Base-by-base conservation (phyloP, 257 asterid species). In the Penstemon eatonii region DNA sequence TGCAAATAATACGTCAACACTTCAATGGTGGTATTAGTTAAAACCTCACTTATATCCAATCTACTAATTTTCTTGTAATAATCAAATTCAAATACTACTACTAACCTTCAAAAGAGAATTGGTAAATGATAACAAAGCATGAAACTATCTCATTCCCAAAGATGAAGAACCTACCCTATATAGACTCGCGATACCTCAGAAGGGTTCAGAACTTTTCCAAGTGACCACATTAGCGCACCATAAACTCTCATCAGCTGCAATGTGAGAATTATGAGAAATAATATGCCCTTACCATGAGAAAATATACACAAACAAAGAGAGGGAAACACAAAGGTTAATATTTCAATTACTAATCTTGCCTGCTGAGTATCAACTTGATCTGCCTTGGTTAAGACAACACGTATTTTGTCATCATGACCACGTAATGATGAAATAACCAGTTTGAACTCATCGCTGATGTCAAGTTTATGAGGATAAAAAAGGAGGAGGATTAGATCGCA, bases 181-280 rank as follows among this genome's bases (percentile, higher is more conserved):
- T 93, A 93, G 60, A 93, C 99, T 33, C 99, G 96, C 51, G 84
- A 69, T 38, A 93, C 99, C 78, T 93, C 99, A 3, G 99, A 97
- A 36, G 96, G 87, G 76, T 89, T 83, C 65, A 93, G 71, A 75
- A 93, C 96, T 78, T 93, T 93, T 51, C 99, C 99, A 59, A 93
- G 97, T 9, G 99, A 93, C 99, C 99, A 93, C 99, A 90, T 93
- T 43, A 93, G 76, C 57, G 99, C 99, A 73, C 99, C 99, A 75
- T 93, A 93, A 64, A 93, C 99, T 81, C 99, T 84, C 96, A 93
- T 90, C 80, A 93, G 77, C 99, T 93, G 78, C 74, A 76, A 55
- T 19, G 38, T 18, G 44, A 70, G 56, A 19, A 44, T 5, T 49
- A 47, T 63, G 67, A 73, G 49, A n/a, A 63, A 52, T 12, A n/a